Conservation (phyloP, 1,284 basidiomycete species). For the Marasmius tenuissimus region DNA sequence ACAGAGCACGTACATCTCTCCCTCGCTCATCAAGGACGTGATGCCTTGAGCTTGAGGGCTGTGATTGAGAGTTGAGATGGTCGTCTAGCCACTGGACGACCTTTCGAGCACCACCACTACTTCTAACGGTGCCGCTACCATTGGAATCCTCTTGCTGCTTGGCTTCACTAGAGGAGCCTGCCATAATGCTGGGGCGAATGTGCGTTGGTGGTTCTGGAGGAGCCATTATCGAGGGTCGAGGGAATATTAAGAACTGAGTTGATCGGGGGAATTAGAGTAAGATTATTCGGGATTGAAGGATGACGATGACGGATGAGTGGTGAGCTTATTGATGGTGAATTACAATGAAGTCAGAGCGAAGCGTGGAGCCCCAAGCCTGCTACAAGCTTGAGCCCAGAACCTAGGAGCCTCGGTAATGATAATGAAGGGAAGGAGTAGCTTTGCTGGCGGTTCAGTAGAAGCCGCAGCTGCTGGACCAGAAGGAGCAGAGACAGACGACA, state of each 20-base stretch:
- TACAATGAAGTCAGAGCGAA: no score
- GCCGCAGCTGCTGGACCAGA: no score
- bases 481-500: no score
- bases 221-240: background rate
- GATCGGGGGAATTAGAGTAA: background rate
- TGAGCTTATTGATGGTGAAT: no score
- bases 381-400: no score
- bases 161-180: background rate
- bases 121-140: background rate
- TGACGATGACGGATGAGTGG: no score
- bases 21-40: slow-evolving; percentile 10
- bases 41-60: background rate
- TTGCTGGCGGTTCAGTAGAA: no score
- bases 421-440: no score
- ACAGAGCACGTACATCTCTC: slow-evolving; percentile 5
- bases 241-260: background rate
- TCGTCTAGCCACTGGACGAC: slow-evolving; percentile 14
- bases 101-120: slow-evolving; percentile 1
- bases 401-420: no score
- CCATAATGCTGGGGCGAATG: background rate
- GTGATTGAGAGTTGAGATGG: slow-evolving; percentile 8
- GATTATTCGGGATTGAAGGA: no score
- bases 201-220: background rate
- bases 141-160: background rate
- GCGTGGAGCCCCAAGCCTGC: no score